These are phyloP conservation scores for Lonicera japonica DNA, from an alignment of 129 eudicot species.

Conservation along the genomic window DNA sequence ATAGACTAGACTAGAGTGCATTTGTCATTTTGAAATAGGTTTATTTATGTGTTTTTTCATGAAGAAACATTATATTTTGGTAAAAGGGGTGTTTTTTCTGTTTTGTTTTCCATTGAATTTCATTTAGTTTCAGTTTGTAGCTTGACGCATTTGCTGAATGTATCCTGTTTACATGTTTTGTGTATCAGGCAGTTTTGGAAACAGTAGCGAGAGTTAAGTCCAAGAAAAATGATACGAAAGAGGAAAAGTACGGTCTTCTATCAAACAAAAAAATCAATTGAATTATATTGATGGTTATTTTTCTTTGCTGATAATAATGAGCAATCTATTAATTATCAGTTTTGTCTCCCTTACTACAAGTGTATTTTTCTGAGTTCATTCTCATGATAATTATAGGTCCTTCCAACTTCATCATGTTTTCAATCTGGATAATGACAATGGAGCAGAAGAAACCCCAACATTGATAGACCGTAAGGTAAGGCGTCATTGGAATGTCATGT, in stretches of 20 bases:
- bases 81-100: neutral
- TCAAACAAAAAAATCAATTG: neutral
- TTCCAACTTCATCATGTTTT: constrained; percentile 92
- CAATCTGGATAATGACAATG: constrained; percentile 85
- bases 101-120: neutral
- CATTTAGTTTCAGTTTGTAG: neutral
- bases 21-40: neutral
- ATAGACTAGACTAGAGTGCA: neutral
- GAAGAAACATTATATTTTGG: neutral
- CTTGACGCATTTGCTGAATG: constrained; percentile 18
- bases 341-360: neutral
- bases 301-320: constrained; percentile 1
- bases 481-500: constrained; percentile 1
- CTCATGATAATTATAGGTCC: constrained; percentile 38
- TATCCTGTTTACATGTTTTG: constrained; percentile 16
- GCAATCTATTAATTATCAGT: constrained; percentile 10
- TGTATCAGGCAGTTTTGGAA: constrained; percentile 89
- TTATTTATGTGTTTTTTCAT: neutral
- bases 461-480: constrained; percentile 89
- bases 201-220: constrained; percentile 98
- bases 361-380: constrained; percentile 12
- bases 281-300: neutral
- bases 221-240: constrained; percentile 97
- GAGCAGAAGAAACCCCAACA: constrained; percentile 92
- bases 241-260: constrained; percentile 66